Evolutionary conservation across 148 eudicot species (phyloP), one percentile per base, ranked within the genome.

Genomic region (Heliosperma pusillum): DNA sequence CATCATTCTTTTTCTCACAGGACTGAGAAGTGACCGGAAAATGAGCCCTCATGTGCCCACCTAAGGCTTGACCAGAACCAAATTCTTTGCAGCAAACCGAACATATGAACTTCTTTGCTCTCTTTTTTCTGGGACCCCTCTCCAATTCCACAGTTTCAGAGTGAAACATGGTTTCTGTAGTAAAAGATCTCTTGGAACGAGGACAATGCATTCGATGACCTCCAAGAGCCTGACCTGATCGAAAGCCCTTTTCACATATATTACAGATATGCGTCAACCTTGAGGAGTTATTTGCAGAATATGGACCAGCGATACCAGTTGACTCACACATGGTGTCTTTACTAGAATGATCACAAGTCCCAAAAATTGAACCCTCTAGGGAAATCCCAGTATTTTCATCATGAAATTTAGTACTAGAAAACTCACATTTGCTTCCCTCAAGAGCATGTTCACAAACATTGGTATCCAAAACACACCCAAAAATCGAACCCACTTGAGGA

Each of bases 21-120:
- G 59, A 74, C 59, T 67, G 85, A n/a, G 73, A 10, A 6, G 60
- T 73, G 22, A 71, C 80, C 44, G 64, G 42, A 68, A 64, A 76
- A 72, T 89, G 92, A 85, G 85, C 88, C 82, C 87, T 89, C 84
- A 82, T 87, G 79, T 89, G 92, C 27, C 88, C 90, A 42, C 92
- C 88, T 76, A 89, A 79, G 65, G 88, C 88, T 80, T 82, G 89
- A 3, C 90, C 90, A 21, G 90, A 83, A 60, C 64, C 17, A 66
- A 89, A 89, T 19, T 40, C 76, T 72, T 83, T 89, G 59, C 42
- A 76, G 77, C 92, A 89, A 62, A 79, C 62, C 2, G 73, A 74
- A 77, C 92, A 87, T 56, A 62, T 67, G 55, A 21, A 44, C 9
- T 77, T 66, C 62, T 50, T 86, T 75, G 66, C 47, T 71, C 33